These are phyloP conservation scores for Leccinum aurantiacum DNA, from an alignment of 768 basidiomycete genomes.

Conservation along the genomic window DNA sequence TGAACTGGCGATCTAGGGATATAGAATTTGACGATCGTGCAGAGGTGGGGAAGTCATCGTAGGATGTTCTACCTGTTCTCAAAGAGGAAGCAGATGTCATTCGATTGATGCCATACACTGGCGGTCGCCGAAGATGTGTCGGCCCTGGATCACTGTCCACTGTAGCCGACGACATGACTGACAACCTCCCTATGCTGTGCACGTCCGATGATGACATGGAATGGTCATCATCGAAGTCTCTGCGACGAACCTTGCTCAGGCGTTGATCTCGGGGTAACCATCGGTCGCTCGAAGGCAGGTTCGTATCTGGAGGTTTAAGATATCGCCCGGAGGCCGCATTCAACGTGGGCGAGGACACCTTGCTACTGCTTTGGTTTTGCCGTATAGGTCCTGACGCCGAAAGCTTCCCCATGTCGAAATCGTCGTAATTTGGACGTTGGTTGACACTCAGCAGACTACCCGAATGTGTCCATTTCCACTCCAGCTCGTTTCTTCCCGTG, in stretches of 20 bases:
- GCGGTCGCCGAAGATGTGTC: constrained; percentile 59
- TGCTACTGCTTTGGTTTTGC: constrained; percentile 47
- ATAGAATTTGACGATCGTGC: constrained; percentile 79
- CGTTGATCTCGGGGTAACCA: constrained; percentile 55
- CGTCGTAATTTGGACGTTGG: constrained; percentile 30
- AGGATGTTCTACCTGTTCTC: constrained; percentile 54
- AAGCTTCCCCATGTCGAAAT: constrained; percentile 46
- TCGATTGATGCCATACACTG: constrained; percentile 65
- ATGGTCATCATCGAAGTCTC: constrained; percentile 88
- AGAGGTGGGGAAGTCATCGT: constrained; percentile 71
- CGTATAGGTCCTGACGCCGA: constrained; percentile 65
- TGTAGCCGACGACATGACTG: constrained; percentile 77
- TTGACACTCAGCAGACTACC: constrained; percentile 45
- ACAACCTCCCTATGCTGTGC: constrained; percentile 71
- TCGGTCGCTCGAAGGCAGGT: constrained; percentile 42
- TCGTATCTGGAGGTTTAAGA: constrained; percentile 37
- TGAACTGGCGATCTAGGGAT: constrained; percentile 72
- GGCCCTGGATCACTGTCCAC: constrained; percentile 89
- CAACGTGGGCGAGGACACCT: constrained; percentile 47
- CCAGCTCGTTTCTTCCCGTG: constrained; percentile 51
- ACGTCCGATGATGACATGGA: constrained; percentile 90
- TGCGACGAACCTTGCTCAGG: constrained; percentile 71
- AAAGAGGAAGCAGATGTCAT: constrained; percentile 77
- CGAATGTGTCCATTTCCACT: constrained; percentile 53
- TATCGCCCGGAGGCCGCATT: constrained; percentile 65